Base-by-base conservation (phyloP, 2,329 filamentous ascomycete species). In the Trichoderma aggressivum region DNA sequence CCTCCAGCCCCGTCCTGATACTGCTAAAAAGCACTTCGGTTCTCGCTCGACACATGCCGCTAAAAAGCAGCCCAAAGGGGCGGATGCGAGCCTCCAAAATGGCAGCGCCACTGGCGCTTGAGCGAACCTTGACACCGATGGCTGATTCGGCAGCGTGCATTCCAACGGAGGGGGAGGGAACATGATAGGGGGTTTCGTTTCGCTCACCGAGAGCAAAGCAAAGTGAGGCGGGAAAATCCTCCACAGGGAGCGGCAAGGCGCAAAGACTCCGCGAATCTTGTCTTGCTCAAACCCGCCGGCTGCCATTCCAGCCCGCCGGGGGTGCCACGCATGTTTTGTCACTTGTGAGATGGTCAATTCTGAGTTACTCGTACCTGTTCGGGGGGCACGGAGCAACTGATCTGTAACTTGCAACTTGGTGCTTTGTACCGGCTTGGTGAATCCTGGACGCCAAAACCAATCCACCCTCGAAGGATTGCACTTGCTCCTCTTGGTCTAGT, bases 61-160 rank as follows among this genome's bases (percentile, higher is more conserved):
- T 58, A 59, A 50, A 58, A 39, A 39, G 60, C 50, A 65, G 58
- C 26, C n/a, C 53, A 63, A 53, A 55, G 32, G 67, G 32, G 58
- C 21, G 65, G 59, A 24, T 39, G 30, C 24, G 53, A 43, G 36
- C 12, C 39, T 47, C 56, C 26, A 18, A 28, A 65, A 58, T 14
- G 59, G 70, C 63, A 34, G 70, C 63, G 70, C 70, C 64, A 71
- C 63, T 65, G 70, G 70, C 70, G 70, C 63, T 67, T 71, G 70
- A 56, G 63, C 55, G 39, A 32, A 53, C 36, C 56, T 34, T 47
- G 39, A 68, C 65, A 30, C 39, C 56, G 64, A 62, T 47, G 21
- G 65, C 56, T 50, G 47, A 50, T 36, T 61, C 39, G 65, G 55
- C 56, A 39, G 21, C 3, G 50, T 28, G 50, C 53, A 28, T 39